Evolutionary conservation across 768 basidiomycete species (phyloP).

Genomic region (Mycena rosella): DNA sequence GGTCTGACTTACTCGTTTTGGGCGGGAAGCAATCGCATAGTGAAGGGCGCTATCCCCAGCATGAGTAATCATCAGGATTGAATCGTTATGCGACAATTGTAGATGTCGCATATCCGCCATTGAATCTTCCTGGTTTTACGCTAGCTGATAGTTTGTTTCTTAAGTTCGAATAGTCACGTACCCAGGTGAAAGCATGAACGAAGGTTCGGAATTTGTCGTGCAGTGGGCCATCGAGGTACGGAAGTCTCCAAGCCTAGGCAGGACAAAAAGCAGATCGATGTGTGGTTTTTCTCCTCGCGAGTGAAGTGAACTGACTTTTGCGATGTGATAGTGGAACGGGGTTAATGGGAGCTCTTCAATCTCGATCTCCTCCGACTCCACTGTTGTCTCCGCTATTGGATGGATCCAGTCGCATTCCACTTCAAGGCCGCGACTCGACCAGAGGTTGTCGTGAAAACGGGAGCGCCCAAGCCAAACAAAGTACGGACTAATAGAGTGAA

Average conservation of each 20-base stretch:
- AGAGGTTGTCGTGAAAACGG: background rate
- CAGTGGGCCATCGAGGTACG: background rate
- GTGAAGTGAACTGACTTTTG: background rate
- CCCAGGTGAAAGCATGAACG: constrained; percentile 64
- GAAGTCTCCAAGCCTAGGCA: constrained; percentile 10
- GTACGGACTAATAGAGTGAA: background rate
- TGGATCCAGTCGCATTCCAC: too few relatives aligned
- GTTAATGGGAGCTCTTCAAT: background rate
- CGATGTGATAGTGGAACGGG: background rate
- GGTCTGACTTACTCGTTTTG: background rate
- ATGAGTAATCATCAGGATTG: constrained; percentile 69
- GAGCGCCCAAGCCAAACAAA: constrained; percentile 1
- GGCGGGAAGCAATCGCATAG: constrained; percentile 59
- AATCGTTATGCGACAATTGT: constrained; percentile 63
- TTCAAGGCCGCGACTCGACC: too few relatives aligned
- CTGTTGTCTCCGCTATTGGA: background rate
- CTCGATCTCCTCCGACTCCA: background rate
- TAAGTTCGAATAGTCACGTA: constrained; percentile 61
- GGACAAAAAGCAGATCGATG: background rate
- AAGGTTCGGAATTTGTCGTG: constrained; percentile 50
- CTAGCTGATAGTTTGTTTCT: background rate
- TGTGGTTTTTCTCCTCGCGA: too few relatives aligned
- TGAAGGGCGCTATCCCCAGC: constrained; percentile 76
- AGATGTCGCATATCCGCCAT: constrained; percentile 51
- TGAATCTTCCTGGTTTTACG: constrained; percentile 20